phyloP scores from a whole-genome alignment of 2,329 filamentous ascomycete species.

The Colletotrichum sp. region DNA sequence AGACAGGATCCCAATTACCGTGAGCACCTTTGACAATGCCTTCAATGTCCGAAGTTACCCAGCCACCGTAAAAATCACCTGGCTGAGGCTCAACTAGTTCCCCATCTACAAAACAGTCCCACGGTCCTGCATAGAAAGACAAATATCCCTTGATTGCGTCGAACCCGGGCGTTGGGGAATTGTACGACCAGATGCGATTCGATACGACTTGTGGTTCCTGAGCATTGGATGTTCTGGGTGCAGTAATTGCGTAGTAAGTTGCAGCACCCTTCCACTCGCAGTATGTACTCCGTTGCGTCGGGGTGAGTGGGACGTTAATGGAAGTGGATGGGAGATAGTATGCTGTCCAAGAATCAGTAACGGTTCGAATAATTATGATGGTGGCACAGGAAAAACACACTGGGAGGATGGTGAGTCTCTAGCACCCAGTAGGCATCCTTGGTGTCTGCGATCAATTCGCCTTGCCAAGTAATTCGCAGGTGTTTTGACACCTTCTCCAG shows the following conservation, averaged over 20 bases:
- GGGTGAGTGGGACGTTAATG: constrained; percentile 50
- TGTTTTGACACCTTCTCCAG: constrained; percentile 59
- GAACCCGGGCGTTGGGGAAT: constrained; percentile 56
- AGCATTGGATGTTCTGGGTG: constrained; percentile 36
- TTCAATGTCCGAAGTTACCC: constrained; percentile 66
- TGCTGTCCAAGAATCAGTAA: constrained; percentile 37
- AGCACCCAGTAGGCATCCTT: constrained; percentile 65
- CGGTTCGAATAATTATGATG: not conserved
- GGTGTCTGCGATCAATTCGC: constrained; percentile 61
- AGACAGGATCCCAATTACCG: constrained; percentile 43
- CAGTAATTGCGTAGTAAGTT: constrained; percentile 59
- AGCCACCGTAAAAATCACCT: constrained; percentile 69
- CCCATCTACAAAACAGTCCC: constrained; percentile 67
- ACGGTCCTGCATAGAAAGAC: constrained; percentile 65
- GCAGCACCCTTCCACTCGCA: constrained; percentile 69
- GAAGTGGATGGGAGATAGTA: constrained; percentile 64
- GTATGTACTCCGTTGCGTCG: constrained; percentile 49
- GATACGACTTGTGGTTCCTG: constrained; percentile 40
- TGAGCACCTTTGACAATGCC: constrained; percentile 51
- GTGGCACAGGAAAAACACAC: constrained; percentile 35
- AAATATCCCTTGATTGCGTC: constrained; percentile 59
- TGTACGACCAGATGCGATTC: constrained; percentile 65
- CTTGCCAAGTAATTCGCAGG: constrained; percentile 61
- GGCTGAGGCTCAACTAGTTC: constrained; percentile 64
- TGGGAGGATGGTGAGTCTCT: constrained; percentile 67